phyloP scores from a whole-genome alignment of 495 filamentous ascomycete genomes.

The Neurospora sp. region DNA sequence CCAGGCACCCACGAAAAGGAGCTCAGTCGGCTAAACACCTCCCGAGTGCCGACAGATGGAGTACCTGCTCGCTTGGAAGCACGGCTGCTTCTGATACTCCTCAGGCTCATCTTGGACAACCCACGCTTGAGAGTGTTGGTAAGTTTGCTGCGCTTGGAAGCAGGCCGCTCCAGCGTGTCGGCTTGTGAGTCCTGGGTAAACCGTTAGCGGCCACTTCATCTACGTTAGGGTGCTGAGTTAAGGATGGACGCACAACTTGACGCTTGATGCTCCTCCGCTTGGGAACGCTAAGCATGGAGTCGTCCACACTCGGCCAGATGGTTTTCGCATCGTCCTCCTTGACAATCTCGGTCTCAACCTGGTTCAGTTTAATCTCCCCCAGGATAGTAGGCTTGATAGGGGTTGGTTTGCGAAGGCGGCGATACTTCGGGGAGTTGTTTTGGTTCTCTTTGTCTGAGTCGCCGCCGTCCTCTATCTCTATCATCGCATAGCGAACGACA shows the following conservation, averaged over 20 bases:
- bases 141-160: constrained; percentile 9
- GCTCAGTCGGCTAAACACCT: constrained; percentile 4
- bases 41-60: neutral
- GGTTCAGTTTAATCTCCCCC: neutral
- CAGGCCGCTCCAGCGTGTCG: neutral
- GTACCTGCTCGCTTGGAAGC: neutral
- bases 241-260: neutral
- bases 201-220: neutral
- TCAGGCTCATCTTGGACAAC: neutral
- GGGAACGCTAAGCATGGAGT: neutral
- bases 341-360: neutral
- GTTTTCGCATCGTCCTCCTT: neutral
- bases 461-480: neutral
- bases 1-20: neutral
- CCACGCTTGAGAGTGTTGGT: constrained; percentile 1
- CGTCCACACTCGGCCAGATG: neutral
- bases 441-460: neutral
- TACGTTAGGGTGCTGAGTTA: neutral
- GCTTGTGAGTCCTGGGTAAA: neutral
- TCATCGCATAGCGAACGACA: neutral
- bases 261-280: neutral
- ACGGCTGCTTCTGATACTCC: neutral
- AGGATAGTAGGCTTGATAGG: neutral
- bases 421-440: neutral
- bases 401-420: neutral